Evolutionary conservation across 169 alveolate genomes (phyloP).

Genomic region (Cytauxzoon felis): DNA sequence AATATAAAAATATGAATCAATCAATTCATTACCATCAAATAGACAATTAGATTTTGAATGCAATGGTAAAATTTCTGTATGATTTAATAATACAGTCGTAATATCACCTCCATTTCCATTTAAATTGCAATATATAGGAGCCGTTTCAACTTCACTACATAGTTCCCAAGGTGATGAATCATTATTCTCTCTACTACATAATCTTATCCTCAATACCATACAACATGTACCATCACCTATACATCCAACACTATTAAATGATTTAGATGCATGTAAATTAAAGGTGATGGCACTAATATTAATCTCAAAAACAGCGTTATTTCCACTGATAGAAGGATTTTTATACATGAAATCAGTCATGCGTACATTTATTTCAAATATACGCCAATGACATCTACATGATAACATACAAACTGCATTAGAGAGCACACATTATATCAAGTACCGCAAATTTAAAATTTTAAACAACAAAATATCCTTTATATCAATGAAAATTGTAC

Average conservation of each 20-base stretch:
- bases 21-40: neutral
- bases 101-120: neutral
- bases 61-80: conserved; percentile 18
- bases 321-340: too few species aligned
- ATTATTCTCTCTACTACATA: neutral
- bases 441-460: too few species aligned
- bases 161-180: conserved; percentile 7
- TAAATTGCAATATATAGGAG: conserved; percentile 9
- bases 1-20: conserved; percentile 16
- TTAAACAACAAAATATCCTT: too few species aligned
- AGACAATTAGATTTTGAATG: neutral
- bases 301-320: neutral
- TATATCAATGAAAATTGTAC: too few species aligned
- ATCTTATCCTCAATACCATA: neutral
- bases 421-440: too few species aligned
- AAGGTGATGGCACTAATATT: conserved; percentile 11
- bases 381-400: too few species aligned
- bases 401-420: too few species aligned
- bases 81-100: conserved; percentile 2
- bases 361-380: too few species aligned
- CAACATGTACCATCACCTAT: neutral
- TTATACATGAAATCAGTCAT: too few species aligned
- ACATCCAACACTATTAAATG: neutral
- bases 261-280: neutral
- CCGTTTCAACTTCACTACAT: conserved; percentile 27